Conservation (phyloP, 306 rosid species). For the Begonia fuchsioides region DNA sequence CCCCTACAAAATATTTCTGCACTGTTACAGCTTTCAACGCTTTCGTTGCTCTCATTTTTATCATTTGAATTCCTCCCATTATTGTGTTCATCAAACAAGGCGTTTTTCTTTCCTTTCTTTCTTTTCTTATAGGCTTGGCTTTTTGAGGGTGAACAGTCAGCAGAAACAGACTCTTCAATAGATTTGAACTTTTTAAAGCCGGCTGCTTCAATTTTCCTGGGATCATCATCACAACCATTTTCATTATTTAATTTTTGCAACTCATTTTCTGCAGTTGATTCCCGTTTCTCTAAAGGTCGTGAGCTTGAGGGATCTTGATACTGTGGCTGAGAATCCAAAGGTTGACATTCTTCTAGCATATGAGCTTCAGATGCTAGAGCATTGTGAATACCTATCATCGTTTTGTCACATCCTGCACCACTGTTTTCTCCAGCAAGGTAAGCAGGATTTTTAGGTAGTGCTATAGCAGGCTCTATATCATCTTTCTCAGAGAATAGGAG, state of each 20-base stretch:
- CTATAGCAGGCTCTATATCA: too few relatives aligned
- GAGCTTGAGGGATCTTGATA: background rate
- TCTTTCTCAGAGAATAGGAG: slow-evolving; percentile 5
- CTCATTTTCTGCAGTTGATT: slow-evolving; percentile 1
- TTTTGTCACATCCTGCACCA: slow-evolving; percentile 2
- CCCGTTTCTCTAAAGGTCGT: background rate
- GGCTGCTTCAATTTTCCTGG: slow-evolving; percentile 1
- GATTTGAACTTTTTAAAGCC: slow-evolving; percentile 13
- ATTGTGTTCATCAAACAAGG: slow-evolving; percentile 26
- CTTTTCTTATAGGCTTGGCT: slow-evolving; percentile 18
- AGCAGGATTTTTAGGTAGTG: too few relatives aligned
- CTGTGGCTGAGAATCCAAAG: too few relatives aligned
- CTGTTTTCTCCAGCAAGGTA: too few relatives aligned
- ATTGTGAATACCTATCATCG: slow-evolving; percentile 8
- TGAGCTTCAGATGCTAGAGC: slow-evolving; percentile 9
- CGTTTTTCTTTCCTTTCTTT: slow-evolving; percentile 49
- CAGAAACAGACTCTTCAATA: slow-evolving; percentile 15
- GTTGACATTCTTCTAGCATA: background rate
- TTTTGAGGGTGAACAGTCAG: slow-evolving; percentile 27
- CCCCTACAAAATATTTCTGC: slow-evolving; percentile 17
- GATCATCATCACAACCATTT: too few relatives aligned
- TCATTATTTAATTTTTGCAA: too few relatives aligned
- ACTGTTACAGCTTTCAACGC: slow-evolving; percentile 47
- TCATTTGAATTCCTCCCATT: slow-evolving; percentile 29
- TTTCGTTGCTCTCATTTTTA: slow-evolving; percentile 30